phyloP scores from a whole-genome alignment of 2,329 filamentous ascomycete species.

The Monosporascus sp. region DNA sequence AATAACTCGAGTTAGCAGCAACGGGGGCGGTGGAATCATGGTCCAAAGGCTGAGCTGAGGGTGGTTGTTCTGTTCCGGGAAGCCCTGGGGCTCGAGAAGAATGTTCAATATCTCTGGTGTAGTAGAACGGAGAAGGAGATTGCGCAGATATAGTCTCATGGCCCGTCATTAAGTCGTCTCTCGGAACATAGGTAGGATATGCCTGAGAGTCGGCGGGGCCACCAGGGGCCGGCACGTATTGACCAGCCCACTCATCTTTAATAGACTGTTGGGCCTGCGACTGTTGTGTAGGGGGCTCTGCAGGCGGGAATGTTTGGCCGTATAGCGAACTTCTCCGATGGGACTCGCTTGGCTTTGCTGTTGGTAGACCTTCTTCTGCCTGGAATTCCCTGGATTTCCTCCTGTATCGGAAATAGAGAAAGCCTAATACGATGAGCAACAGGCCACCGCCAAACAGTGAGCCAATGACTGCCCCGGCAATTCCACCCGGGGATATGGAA shows the following conservation, averaged over 20 bases:
- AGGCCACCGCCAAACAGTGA: slow-evolving; percentile 23
- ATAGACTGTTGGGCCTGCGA: slow-evolving; percentile 8
- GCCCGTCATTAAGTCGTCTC: slow-evolving; percentile 13
- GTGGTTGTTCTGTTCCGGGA: slow-evolving; percentile 11
- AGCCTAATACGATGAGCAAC: slow-evolving; percentile 23
- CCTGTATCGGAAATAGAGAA: slow-evolving; percentile 27
- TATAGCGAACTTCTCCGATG: slow-evolving; percentile 11
- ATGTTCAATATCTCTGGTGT: slow-evolving; percentile 15
- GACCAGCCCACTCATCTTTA: slow-evolving; percentile 14
- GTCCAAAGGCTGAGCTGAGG: slow-evolving; percentile 10
- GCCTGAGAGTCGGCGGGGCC: slow-evolving; percentile 11
- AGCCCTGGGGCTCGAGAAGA: slow-evolving; percentile 15
- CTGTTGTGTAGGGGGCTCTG: slow-evolving; percentile 5
- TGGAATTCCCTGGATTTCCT: slow-evolving; percentile 17
- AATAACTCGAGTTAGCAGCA: slow-evolving; percentile 28
- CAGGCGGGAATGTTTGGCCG: slow-evolving; percentile 10
- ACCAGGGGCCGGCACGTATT: slow-evolving; percentile 7
- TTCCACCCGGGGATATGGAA: slow-evolving; percentile 21
- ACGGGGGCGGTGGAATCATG: slow-evolving; percentile 16
- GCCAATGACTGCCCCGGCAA: slow-evolving; percentile 27
- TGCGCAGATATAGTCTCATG: slow-evolving; percentile 11
- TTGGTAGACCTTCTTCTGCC: slow-evolving; percentile 14
- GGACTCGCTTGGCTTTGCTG: slow-evolving; percentile 8
- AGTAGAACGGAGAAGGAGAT: slow-evolving; percentile 11
- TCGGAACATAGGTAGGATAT: slow-evolving; percentile 11